Evolutionary conservation across 2,329 filamentous ascomycete genomes (phyloP).

Genomic region (Aspergillus niger): DNA sequence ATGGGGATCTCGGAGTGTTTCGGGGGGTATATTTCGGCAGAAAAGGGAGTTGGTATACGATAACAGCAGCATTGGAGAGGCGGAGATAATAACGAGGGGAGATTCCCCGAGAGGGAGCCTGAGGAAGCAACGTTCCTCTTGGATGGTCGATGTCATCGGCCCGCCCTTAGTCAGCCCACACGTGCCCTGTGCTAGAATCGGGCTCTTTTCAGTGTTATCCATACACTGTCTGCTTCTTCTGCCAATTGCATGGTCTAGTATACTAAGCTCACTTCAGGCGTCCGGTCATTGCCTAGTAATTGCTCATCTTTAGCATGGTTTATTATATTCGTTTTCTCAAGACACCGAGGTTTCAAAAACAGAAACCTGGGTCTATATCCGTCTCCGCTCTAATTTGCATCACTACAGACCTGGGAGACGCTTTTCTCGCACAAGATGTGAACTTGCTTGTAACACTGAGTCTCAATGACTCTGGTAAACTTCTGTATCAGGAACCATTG

Average conservation of each 20-base stretch:
- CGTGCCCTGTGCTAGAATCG: slow-evolving; percentile 18
- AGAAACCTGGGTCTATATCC: slow-evolving; percentile 43
- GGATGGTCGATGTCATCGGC: slow-evolving; percentile 29
- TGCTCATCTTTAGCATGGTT: slow-evolving; percentile 46
- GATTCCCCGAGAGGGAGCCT: slow-evolving; percentile 13
- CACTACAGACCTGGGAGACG: slow-evolving; percentile 69
- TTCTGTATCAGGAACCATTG: slow-evolving; percentile 26
- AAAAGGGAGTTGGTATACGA: background rate
- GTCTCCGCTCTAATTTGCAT: slow-evolving; percentile 62
- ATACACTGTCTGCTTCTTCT: background rate
- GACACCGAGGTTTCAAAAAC: slow-evolving; percentile 53
- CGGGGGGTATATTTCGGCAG: background rate
- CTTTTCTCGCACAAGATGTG: slow-evolving; percentile 55
- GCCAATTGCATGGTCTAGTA: background rate
- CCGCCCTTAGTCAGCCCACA: slow-evolving; percentile 30
- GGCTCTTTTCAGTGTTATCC: background rate
- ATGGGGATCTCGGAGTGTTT: background rate
- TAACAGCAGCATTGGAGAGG: slow-evolving; percentile 19
- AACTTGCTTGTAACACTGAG: slow-evolving; percentile 32
- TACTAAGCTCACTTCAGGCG: background rate
- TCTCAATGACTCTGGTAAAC: slow-evolving; percentile 18
- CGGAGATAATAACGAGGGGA: slow-evolving; percentile 6
- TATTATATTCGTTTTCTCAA: slow-evolving; percentile 71
- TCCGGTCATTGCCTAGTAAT: background rate
- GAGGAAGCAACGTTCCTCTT: slow-evolving; percentile 15